Conservation (phyloP, 208 protist genomes). For the Phytomonas francai region DNA sequence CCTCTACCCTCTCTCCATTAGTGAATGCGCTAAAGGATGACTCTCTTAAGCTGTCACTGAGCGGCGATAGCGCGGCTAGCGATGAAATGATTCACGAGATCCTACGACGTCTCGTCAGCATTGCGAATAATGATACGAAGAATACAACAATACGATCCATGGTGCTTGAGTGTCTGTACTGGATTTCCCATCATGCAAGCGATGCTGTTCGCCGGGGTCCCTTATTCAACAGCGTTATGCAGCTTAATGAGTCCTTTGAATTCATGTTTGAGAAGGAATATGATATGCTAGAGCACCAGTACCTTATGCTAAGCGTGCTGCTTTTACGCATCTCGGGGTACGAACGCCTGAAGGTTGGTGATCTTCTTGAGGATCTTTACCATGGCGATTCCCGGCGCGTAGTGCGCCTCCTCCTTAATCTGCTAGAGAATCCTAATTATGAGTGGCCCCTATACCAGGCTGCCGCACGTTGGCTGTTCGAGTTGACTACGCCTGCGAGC, state of each 20-base stretch:
- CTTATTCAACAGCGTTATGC: conserved; percentile 48
- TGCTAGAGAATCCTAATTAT: conserved; percentile 37
- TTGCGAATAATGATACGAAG: conserved; percentile 59
- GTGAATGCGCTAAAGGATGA: conserved; percentile 36
- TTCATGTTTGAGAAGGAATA: conserved; percentile 34
- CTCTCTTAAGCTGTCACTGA: conserved; percentile 8
- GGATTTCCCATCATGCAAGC: conserved; percentile 48
- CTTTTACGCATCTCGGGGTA: conserved; percentile 79
- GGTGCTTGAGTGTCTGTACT: conserved; percentile 69
- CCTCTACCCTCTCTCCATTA: conserved; percentile 51
- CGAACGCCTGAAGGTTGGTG: conserved; percentile 45
- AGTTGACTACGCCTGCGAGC: conserved; percentile 64
- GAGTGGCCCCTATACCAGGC: conserved; percentile 76
- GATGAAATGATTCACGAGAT: conserved; percentile 25
- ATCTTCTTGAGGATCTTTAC: conserved; percentile 68
- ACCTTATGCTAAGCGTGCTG: conserved; percentile 70
- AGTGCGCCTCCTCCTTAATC: conserved; percentile 33
- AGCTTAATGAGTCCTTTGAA: conserved; percentile 73
- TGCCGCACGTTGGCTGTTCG: conserved; percentile 69
- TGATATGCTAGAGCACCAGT: conserved; percentile 21
- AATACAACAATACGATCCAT: conserved; percentile 47
- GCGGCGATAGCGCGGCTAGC: neutral
- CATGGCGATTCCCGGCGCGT: conserved; percentile 39
- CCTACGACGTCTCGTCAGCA: conserved; percentile 26
- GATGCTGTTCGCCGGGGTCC: conserved; percentile 43